These are phyloP conservation scores for Apium graveolens DNA, from an alignment of 129 eudicot species.

Conservation along the genomic window DNA sequence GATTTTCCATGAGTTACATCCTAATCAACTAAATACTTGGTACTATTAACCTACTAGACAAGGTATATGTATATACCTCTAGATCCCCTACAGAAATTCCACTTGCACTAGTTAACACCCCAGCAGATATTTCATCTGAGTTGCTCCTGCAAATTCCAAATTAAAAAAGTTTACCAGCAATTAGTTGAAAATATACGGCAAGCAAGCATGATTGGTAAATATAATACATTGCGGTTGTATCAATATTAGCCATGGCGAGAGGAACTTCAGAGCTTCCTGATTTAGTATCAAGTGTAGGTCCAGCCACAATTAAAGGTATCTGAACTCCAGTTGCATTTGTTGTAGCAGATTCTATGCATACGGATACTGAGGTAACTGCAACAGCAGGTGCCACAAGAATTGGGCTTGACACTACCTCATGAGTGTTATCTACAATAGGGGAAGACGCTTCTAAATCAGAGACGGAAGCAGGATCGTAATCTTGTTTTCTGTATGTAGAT, in stretches of 20 bases:
- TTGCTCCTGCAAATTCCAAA: constrained; percentile 31
- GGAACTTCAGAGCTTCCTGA: constrained; percentile 27
- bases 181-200: neutral
- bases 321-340: constrained; percentile 25
- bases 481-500: constrained; percentile 21
- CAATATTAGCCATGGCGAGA: constrained; percentile 19
- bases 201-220: constrained; percentile 2
- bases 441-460: constrained; percentile 27
- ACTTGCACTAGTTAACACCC: constrained; percentile 31
- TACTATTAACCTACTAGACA: constrained; percentile 6
- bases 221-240: constrained; percentile 34
- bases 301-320: constrained; percentile 14
- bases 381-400: constrained; percentile 35
- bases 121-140: constrained; percentile 24
- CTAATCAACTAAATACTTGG: neutral
- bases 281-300: constrained; percentile 16
- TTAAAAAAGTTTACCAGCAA: neutral
- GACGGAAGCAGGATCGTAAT: constrained; percentile 28
- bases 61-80: constrained; percentile 36
- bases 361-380: constrained; percentile 29
- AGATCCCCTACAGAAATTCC: constrained; percentile 28
- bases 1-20: neutral
- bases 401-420: constrained; percentile 49
- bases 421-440: constrained; percentile 24
- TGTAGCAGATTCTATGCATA: constrained; percentile 34